Evolutionary conservation across 495 filamentous ascomycete genomes (phyloP), one percentile per base, ranked within the genome.

Genomic region (Penicillium dipodomyicola): DNA sequence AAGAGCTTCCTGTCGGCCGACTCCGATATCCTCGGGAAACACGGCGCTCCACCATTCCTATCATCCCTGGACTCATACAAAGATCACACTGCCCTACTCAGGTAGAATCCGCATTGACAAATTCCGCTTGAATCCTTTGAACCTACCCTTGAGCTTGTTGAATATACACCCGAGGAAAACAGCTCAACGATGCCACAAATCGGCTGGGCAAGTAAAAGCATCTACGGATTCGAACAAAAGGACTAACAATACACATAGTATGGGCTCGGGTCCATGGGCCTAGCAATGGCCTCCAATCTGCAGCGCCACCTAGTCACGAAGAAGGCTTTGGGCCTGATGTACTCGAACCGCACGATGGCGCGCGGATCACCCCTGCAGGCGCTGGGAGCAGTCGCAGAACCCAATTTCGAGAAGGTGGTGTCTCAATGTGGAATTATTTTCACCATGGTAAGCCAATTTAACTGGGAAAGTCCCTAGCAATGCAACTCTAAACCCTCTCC

Each of bases 211-310:
- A 58, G 61, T 56, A 15, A 8, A 41, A 30, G 12, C 5, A 51
- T 20, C 5, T 17, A 22, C 5, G 1, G 5, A 3, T 8, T 7
- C 14, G 15, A 33, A 27, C 5, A n/a, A 49, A 33, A 20, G 44
- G 20, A 29, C 51, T 65, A 59, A 66, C 39, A 8, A 23, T 14
- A 39, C 6, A 6, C 29, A 50, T 43, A 78, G 75, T 78, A 74
- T 61, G 75, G 75, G 58, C 74, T 78, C 35, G 75, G 75, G 19
- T 77, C 75, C 51, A 78, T 78, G 74, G 75, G 75, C 60, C 74
- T 76, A n/a, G 75, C 74, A 58, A 78, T 78, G 75, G 75, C 75
- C 60, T 72, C 55, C 40, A 78, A 78, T 54, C 72, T 78, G 14
- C 75, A 78, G 67, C 64, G 69, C 23, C 75, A 80, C 58, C 69